Evolutionary conservation across 2,329 filamentous ascomycete genomes (phyloP), one percentile per base, ranked within the genome.

Genomic region (Phaeosphaeria sp.): DNA sequence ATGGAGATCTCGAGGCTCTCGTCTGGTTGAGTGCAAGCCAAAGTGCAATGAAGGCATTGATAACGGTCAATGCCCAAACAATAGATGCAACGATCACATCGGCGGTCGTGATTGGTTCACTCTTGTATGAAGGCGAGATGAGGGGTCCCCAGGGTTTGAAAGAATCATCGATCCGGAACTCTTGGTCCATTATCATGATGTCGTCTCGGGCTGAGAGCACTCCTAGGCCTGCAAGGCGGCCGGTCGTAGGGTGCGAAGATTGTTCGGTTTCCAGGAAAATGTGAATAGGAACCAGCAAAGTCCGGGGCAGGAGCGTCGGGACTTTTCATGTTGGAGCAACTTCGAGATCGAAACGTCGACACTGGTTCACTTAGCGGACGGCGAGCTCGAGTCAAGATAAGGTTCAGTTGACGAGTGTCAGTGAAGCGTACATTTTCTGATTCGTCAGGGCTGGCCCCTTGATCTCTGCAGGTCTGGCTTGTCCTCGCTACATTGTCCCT

Each of bases 1-100:
- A 30, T 7, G 74, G 62, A 55, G 63, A 64, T 15, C 72, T 64
- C 2, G 73, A 73, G 2, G 54, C 62, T 13, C 39, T 71, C 48
- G 54, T 76, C 64, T 66, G 74, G 50, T 18, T 43, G 48, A 66
- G 72, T 9, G 70, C 77, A n/a, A 72, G 64, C 54, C 71, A 80
- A 41, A 76, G 58, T 7, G 73, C 72, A 18, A 75, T 36, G 3
- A 66, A 21, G 9, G 55, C 58, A 49, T 68, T 71, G n/a, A 73
- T 3, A 17, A 74, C 52, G 2, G 74, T 75, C 46, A 73, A 46
- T 1, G 33, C 68, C 64, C 65, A 77, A 7, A 75, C 69, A 1
- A 67, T 41, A 0, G 71, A 69, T 18, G 73, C 68, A n/a, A 74
- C 69, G 41, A 68, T 66, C 48, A 77, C 67, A 42, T 77, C 73